A percentile compares a stretch with the other conserved stretches of the same genome.
phyloP scores from a whole-genome alignment of 129 eudicot genomes.

The Pulicaria dysenterica region DNA sequence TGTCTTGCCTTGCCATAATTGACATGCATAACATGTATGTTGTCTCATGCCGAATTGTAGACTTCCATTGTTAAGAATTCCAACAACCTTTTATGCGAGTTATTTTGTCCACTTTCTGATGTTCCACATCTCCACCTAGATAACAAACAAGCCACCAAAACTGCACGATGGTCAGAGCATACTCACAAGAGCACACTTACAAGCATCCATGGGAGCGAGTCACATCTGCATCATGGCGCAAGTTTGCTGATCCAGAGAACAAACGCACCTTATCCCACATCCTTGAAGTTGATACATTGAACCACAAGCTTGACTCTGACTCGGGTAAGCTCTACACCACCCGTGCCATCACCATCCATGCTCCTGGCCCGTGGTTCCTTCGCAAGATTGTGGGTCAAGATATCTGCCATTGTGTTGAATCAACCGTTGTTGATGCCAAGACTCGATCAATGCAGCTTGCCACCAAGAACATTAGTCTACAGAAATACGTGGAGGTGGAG shows the following conservation, averaged over 20 bases:
- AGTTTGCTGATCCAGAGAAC: constrained; percentile 95
- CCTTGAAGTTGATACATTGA: constrained; percentile 87
- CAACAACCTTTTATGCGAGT: neutral
- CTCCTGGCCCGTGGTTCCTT: constrained; percentile 99
- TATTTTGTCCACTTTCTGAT: neutral
- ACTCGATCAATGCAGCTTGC: constrained; percentile 87
- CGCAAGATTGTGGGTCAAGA: constrained; percentile 91
- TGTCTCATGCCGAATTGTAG: neutral
- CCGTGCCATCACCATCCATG: constrained; percentile 85
- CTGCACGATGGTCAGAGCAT: constrained; percentile 68
- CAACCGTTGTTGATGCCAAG: constrained; percentile 88
- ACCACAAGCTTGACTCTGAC: constrained; percentile 74
- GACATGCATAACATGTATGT: neutral
- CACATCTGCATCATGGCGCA: constrained; percentile 94
- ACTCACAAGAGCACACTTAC: constrained; percentile 76
- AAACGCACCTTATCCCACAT: constrained; percentile 87
- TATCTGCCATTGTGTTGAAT: constrained; percentile 94
- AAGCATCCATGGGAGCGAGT: constrained; percentile 94
- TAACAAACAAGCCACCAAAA: constrained; percentile 19
- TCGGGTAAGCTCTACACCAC: constrained; percentile 83
- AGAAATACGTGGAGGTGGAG: constrained; percentile 93
- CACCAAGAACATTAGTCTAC: constrained; percentile 81
- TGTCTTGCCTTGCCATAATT: neutral
- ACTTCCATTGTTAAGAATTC: neutral
- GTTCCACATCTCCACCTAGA: constrained; percentile 12